A percentile compares a stretch with the other conserved stretches of the same genome.
phyloP scores from a whole-genome alignment of 352 stramenopile genomes.

The Ophiocytium majus region DNA sequence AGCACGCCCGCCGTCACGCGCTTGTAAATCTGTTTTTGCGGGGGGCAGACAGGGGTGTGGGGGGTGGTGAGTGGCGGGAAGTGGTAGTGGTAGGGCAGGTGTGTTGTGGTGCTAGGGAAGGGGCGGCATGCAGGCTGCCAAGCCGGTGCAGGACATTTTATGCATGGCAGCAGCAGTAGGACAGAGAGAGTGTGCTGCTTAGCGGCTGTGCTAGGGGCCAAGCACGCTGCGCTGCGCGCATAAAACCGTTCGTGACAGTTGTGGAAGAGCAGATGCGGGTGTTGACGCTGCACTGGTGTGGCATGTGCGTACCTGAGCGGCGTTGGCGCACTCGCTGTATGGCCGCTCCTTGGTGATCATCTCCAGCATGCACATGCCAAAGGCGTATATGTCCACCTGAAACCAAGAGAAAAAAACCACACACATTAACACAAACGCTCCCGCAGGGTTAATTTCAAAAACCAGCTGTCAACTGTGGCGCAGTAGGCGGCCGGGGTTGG shows the following conservation, averaged over 20 bases:
- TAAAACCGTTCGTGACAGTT: too few species aligned
- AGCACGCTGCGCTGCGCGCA: too few species aligned
- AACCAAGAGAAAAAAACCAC: neutral
- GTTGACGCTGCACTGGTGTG: too few species aligned
- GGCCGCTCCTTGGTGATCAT: constrained; percentile 98
- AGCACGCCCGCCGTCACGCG: constrained; percentile 70
- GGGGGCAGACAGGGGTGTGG: neutral
- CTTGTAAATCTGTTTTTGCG: constrained; percentile 67
- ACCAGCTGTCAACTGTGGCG: too few species aligned
- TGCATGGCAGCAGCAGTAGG: neutral
- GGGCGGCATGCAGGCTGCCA: neutral
- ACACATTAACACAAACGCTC: too few species aligned
- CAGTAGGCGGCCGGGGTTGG: too few species aligned
- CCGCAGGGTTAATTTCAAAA: too few species aligned
- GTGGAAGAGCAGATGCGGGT: too few species aligned
- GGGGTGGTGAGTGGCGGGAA: neutral
- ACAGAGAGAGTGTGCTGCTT: neutral
- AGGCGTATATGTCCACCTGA: constrained; percentile 92
- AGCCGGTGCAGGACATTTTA: neutral
- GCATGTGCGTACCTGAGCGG: constrained; percentile 61
- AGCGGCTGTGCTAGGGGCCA: neutral
- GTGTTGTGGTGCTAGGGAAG: neutral
- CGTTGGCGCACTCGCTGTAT: constrained; percentile 90
- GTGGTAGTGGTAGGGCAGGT: neutral
- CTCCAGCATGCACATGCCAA: constrained; percentile 98